Conservation (phyloP, 2,329 filamentous ascomycete species). For the Coleophoma eucalyptorum region DNA sequence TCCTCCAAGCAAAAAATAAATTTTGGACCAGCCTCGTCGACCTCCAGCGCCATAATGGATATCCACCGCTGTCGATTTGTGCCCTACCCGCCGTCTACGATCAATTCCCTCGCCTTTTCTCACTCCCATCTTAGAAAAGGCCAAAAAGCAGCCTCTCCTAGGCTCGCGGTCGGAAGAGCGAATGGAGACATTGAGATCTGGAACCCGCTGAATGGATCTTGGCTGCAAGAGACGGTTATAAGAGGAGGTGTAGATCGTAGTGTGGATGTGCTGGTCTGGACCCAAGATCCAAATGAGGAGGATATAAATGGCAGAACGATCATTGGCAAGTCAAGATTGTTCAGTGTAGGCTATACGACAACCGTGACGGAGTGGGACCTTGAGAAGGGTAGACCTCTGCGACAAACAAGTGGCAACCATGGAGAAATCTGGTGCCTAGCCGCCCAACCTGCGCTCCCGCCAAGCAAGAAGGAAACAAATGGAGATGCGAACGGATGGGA, state of each 20-base stretch:
- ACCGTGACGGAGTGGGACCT: conserved; percentile 96
- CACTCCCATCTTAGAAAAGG: conserved; percentile 56
- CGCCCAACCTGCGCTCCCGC: conserved; percentile 60
- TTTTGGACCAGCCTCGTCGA: neutral
- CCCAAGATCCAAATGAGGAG: conserved; percentile 74
- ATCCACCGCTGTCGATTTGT: conserved; percentile 97
- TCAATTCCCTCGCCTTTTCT: conserved; percentile 93
- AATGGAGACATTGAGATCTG: conserved; percentile 98
- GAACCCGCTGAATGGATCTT: conserved; percentile 73
- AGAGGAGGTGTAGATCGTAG: conserved; percentile 80
- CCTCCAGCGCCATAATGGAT: conserved; percentile 60
- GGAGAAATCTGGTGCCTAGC: conserved; percentile 97
- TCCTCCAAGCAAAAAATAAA: neutral
- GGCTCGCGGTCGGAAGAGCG: conserved; percentile 84
- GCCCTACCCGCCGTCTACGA: conserved; percentile 83
- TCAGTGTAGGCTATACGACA: conserved; percentile 93
- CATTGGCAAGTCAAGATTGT: conserved; percentile 75
- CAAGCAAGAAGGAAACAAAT: conserved; percentile 21
- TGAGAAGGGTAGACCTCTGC: conserved; percentile 69
- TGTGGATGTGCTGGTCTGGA: conserved; percentile 90
- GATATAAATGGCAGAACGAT: conserved; percentile 57
- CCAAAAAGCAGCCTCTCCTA: conserved; percentile 55
- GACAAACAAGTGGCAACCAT: conserved; percentile 86
- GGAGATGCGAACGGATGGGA: conserved; percentile 20
- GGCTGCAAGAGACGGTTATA: conserved; percentile 88